These are phyloP conservation scores for Tetrahymena borealis DNA, from an alignment of 73 alveolate species.

Conservation along the genomic window DNA sequence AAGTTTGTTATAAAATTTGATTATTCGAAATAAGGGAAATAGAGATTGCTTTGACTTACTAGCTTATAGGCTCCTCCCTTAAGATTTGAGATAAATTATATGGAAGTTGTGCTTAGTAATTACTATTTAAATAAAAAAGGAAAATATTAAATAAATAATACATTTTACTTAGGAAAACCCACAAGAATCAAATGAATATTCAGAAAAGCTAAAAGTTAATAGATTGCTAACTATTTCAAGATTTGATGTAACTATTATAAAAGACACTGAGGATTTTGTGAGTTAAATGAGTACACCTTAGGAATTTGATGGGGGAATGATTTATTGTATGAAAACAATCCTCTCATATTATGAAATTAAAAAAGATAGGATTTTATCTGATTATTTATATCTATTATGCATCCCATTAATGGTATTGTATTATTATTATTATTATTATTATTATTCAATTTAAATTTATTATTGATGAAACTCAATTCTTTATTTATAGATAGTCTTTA, in stretches of 20 bases:
- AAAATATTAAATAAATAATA: background rate
- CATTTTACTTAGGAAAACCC: background rate
- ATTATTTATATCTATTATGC: conserved; percentile 27
- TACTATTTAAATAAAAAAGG: background rate
- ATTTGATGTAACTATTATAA: conserved; percentile 35
- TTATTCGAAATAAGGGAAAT: conserved; percentile 36
- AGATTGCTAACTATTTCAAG: conserved; percentile 37
- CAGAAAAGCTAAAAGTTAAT: background rate
- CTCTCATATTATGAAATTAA: conserved; percentile 25
- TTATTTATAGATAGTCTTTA: conserved; percentile 9
- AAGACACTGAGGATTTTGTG: conserved; percentile 22
- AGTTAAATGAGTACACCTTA: conserved; percentile 33
- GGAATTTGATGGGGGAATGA: conserved; percentile 40
- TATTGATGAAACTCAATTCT: background rate
- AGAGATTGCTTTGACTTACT: conserved; percentile 36
- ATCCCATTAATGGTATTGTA: conserved; percentile 10
- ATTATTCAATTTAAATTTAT: background rate
- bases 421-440: background rate
- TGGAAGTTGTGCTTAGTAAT: conserved; percentile 32
- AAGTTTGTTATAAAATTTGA: conserved; percentile 1
- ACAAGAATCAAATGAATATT: conserved; percentile 22
- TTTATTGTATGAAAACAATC: conserved; percentile 42
- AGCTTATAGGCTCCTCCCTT: conserved; percentile 17
- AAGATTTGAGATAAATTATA: conserved; percentile 23
- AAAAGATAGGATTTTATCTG: conserved; percentile 38